Evolutionary conservation across 192 early-diverging fungal species (phyloP), one percentile per base, ranked within the genome.

Genomic region (Chytriomyces hyalinus): DNA sequence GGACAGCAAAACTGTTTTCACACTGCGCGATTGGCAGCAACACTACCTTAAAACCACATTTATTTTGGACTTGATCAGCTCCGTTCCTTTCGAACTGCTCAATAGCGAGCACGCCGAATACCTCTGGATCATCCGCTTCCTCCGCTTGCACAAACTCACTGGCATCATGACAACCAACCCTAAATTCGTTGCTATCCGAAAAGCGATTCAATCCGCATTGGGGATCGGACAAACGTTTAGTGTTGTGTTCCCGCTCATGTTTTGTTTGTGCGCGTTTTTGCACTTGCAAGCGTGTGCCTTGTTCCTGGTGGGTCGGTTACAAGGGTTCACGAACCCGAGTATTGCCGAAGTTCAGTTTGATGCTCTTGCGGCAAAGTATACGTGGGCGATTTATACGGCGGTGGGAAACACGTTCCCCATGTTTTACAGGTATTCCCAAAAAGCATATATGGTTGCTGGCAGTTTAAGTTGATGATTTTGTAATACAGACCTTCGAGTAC

Each of bases 391-490:
- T 13, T 81, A 80, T 63, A 64, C 48, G 53, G 78, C 76, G 11
- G 74, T 81, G 7, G 74, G 80, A 48, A 81, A 81, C 70, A 81
- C 80, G 20, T 81, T 81, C 53, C 77, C 80, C 11, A n/a, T 80
- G 61, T 80, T 46, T 10, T 77, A 69, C 47, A 66, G 70, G 76
- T 76, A 49, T 26, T 26, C 24, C 24, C 0, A 26, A 26, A 26
- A 26, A 26, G 24, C 24, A 26, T 26, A 0, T 26, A 26, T 26
- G 0, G 24, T 26, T 26, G 24, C 24, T 26, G 24, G 24, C 24
- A 26, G 24, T 26, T 26, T 26, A 26, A 26, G 24, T 26, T 26
- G 0, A 26, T 26, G 24, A 26, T 26, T 26, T 26, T 26, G 24
- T 26, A 26, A 26, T 26, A 26, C 36, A 36, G 36, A 36, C 36